phyloP scores from a whole-genome alignment of 208 protist species.

The Trypanosoma scelopori region DNA sequence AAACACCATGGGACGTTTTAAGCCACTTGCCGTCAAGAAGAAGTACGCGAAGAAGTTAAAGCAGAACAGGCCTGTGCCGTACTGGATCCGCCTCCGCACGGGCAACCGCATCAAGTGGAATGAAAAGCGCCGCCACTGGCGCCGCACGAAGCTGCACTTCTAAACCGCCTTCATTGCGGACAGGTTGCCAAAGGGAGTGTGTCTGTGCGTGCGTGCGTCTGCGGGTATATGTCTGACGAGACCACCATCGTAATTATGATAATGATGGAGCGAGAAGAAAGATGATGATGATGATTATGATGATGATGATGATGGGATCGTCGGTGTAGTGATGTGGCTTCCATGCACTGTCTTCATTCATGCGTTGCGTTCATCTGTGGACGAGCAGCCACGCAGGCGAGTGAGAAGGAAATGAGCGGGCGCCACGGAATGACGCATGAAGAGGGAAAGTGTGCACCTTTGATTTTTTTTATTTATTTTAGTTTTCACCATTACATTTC shows the following conservation, averaged over 20 bases:
- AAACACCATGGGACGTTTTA: conserved; percentile 85
- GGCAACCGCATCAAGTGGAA: conserved; percentile 94
- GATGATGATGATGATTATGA: no score
- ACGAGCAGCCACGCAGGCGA: no score
- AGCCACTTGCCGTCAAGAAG: conserved; percentile 91
- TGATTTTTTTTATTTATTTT: conserved; percentile 22
- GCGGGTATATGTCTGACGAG: no score
- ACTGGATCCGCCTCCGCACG: conserved; percentile 92
- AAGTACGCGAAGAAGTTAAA: conserved; percentile 95
- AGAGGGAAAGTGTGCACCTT: background rate
- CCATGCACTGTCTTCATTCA: no score
- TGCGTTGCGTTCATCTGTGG: no score
- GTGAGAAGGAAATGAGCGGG: no score
- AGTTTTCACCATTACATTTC: background rate
- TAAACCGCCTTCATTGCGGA: conserved; percentile 29
- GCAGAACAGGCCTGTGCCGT: conserved; percentile 93
- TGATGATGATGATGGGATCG: no score
- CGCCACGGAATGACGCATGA: no score
- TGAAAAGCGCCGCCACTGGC: conserved; percentile 95
- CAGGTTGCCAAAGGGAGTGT: background rate
- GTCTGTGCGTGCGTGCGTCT: background rate
- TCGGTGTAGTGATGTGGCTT: no score
- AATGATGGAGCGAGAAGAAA: no score
- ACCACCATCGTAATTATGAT: no score
- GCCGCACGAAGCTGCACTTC: conserved; percentile 94